A percentile compares a stretch with the other conserved stretches of the same genome.
These are phyloP conservation scores for Gossypium trilobum DNA, from an alignment of 441 rosid species.

Conservation along the genomic window DNA sequence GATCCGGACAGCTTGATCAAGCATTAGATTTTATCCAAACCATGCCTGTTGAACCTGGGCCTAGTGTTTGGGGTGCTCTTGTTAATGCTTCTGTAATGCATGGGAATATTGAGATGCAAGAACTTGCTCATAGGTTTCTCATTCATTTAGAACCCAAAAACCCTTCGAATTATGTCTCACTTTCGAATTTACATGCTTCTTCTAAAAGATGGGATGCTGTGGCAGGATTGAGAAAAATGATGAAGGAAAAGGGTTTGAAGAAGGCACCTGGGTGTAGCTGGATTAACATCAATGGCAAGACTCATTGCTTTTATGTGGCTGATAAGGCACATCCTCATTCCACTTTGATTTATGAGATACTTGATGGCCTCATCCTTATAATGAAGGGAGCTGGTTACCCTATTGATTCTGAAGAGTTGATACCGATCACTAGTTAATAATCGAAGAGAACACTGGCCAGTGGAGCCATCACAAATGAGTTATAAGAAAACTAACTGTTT, in stretches of 20 bases:
- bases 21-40: conserved; percentile 44
- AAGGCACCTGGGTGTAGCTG: conserved; percentile 73
- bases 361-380: conserved; percentile 31
- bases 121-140: conserved; percentile 45
- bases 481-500: not conserved
- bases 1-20: conserved; percentile 42
- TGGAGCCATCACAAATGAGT: not conserved
- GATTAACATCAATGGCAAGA: conserved; percentile 38
- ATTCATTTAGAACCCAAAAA: conserved; percentile 50
- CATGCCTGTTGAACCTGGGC: conserved; percentile 51
- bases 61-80: conserved; percentile 67
- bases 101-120: conserved; percentile 48
- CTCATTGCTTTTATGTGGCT: conserved; percentile 44
- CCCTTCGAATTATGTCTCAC: conserved; percentile 52
- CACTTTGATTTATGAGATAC: conserved; percentile 35
- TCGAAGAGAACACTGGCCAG: not conserved
- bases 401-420: conserved; percentile 19
- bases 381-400: conserved; percentile 36
- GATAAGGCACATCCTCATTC: conserved; percentile 46
- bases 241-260: conserved; percentile 48
- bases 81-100: conserved; percentile 47
- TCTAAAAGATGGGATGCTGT: conserved; percentile 52
- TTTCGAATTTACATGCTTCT: conserved; percentile 53
- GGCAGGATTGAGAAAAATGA: conserved; percentile 45
- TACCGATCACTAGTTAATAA: conserved; percentile 7